Percentiles rank a stretch among this genome's conserved stretches.
phyloP scores from a whole-genome alignment of 2,329 filamentous ascomycete species.

The Herpotrichia juniperi region DNA sequence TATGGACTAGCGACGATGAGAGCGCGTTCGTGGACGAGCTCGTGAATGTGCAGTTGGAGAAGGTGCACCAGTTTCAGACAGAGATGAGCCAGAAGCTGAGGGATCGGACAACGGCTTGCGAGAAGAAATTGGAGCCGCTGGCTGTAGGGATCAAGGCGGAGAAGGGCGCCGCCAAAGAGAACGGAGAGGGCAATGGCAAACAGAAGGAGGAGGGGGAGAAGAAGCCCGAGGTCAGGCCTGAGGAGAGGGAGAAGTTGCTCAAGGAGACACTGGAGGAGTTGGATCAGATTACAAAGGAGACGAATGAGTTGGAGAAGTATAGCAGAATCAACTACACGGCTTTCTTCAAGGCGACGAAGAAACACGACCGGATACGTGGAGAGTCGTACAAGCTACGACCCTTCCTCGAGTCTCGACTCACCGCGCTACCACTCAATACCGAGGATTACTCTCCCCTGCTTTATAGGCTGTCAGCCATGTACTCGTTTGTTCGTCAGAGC shows the following conservation, averaged over 20 bases:
- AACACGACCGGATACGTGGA: slow-evolving; percentile 94
- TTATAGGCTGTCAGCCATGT: slow-evolving; percentile 90
- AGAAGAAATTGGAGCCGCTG: slow-evolving; percentile 67
- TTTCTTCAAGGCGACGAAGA: slow-evolving; percentile 98
- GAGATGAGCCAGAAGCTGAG: slow-evolving; percentile 81
- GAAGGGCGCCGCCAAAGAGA: slow-evolving; percentile 29
- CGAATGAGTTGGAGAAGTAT: slow-evolving; percentile 93
- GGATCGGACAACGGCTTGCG: slow-evolving; percentile 76
- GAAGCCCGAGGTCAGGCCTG: slow-evolving; percentile 39
- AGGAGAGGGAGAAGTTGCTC: slow-evolving; percentile 60
- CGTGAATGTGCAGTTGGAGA: slow-evolving; percentile 92
- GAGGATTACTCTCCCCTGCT: slow-evolving; percentile 91
- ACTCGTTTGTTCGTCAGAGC: slow-evolving; percentile 88
- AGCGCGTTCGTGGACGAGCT: slow-evolving; percentile 93
- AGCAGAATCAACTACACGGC: slow-evolving; percentile 97
- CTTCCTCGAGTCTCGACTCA: slow-evolving; percentile 86
- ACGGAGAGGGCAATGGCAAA: slow-evolving; percentile 18
- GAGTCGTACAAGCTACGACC: slow-evolving; percentile 86
- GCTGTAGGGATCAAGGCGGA: slow-evolving; percentile 45
- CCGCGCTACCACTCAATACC: slow-evolving; percentile 91
- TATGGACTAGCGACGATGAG: slow-evolving; percentile 94
- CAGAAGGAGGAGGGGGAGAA: slow-evolving; percentile 51
- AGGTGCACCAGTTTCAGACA: slow-evolving; percentile 88
- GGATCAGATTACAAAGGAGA: slow-evolving; percentile 85
- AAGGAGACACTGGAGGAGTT: slow-evolving; percentile 79